These are phyloP conservation scores for Zoysia pacifica DNA, from an alignment of 176 grass and related monocot species.

Conservation along the genomic window DNA sequence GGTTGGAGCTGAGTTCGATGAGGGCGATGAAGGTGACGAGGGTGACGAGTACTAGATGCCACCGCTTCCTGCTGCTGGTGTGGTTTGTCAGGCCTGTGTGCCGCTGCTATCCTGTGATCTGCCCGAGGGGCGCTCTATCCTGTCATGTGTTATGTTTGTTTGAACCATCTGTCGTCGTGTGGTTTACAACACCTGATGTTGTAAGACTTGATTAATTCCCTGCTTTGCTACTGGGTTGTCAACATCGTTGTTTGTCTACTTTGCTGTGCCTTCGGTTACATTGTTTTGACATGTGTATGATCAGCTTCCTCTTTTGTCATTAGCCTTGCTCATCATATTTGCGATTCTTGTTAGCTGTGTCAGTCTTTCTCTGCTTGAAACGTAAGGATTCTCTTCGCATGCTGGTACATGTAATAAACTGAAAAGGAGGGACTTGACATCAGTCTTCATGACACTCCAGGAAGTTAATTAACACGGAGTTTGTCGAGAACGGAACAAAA, in stretches of 20 bases:
- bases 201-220: conserved; percentile 31
- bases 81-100: neutral
- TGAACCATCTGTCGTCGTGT: conserved; percentile 10
- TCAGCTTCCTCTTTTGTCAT: too few species aligned
- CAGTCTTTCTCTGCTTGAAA: too few species aligned
- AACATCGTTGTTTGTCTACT: neutral
- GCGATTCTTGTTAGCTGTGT: too few species aligned
- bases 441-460: too few species aligned
- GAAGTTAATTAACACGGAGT: too few species aligned
- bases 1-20: conserved; percentile 55
- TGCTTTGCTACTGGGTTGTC: conserved; percentile 22
- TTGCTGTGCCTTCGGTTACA: too few species aligned
- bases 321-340: too few species aligned
- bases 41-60: conserved; percentile 51
- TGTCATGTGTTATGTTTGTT: neutral
- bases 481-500: too few species aligned
- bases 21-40: conserved; percentile 44
- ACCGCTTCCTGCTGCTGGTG: neutral
- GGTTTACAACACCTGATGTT: conserved; percentile 48
- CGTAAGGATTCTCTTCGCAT: too few species aligned
- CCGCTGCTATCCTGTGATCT: conserved; percentile 41
- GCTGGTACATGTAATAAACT: too few species aligned
- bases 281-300: too few species aligned
- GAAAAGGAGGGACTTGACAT: too few species aligned
- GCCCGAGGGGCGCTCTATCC: conserved; percentile 9